phyloP scores from a whole-genome alignment of 169 alveolate genomes.

The Eimeria tenella region DNA sequence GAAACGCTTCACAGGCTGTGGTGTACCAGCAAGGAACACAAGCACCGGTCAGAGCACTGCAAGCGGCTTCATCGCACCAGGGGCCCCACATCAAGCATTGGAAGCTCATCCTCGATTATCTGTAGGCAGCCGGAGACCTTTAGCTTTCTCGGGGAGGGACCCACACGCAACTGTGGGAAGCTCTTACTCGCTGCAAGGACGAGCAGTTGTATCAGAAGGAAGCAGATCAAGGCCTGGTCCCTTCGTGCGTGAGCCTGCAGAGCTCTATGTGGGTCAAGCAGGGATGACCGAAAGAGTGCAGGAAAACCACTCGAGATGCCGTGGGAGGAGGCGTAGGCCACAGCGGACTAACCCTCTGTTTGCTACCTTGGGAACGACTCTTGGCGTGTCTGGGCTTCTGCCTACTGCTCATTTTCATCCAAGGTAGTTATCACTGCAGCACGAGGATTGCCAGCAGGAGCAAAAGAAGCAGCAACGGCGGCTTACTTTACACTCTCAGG shows the following conservation, averaged over 20 bases:
- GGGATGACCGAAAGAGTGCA: background rate
- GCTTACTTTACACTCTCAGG: background rate
- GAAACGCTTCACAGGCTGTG: background rate
- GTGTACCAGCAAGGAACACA: background rate
- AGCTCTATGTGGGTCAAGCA: background rate
- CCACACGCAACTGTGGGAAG: background rate
- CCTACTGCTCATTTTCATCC: constrained; percentile 2
- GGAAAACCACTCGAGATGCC: background rate
- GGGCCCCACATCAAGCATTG: background rate
- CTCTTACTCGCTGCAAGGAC: background rate
- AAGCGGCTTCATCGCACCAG: background rate
- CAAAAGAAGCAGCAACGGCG: background rate
- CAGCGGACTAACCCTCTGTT: background rate
- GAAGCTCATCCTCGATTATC: too few relatives aligned
- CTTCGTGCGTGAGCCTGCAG: background rate
- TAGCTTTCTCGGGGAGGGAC: background rate
- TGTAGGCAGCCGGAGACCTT: too few relatives aligned
- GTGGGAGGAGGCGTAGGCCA: background rate
- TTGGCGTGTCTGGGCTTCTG: constrained; percentile 11
- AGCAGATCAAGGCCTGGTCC: background rate
- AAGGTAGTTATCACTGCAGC: background rate
- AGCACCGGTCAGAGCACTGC: background rate
- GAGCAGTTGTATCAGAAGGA: background rate
- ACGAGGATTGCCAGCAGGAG: background rate
- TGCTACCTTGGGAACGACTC: background rate